Evolutionary conservation across 2,329 filamentous ascomycete species (phyloP), one percentile per base, ranked within the genome.

Genomic region (Fusarium metavorans): DNA sequence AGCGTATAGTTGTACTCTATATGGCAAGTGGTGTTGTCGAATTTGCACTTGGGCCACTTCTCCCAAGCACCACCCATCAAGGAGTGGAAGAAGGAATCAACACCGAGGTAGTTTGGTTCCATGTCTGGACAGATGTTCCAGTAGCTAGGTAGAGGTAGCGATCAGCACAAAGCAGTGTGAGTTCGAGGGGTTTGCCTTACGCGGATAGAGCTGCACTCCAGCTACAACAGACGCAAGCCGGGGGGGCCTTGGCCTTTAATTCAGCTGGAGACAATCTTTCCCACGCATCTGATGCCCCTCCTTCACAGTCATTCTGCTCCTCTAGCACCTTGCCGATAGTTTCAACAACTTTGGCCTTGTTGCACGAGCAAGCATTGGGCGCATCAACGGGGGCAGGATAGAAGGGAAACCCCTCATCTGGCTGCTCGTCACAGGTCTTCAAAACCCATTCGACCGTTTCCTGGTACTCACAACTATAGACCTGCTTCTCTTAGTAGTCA

Each of bases 71-170:
- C 48, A 2, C 48, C 48, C 48, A 52, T 13, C 11, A 52, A 52
- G 18, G 18, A 13, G 18, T 52, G 2, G 18, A 52, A 11, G 25
- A 52, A 32, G 10, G 6, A 6, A 2, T 52, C 48, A 32, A 30
- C 48, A 52, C 48, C 48, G 25, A 52, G 48, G 10, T 52, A 52
- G 25, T 52, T 52, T 32, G 48, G 48, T 4, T 67, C 65, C 18
- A 60, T 63, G 7, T 57, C 59, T 11, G 65, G 65, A 10, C 65
- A 67, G 35, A 63, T 45, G 8, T 67, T 48, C 41, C 35, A 63
- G 48, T 63, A 67, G 9, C 65, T 67, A 39, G 23, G 3, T 9
- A 57, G 4, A 25, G 9, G 27, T 13, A 20, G 16, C 10, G 3
- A 52, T 52, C n/a, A 52, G 48, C 27, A 52, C 30, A 5, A 30